Evolutionary conservation across 1,139 yeast genomes (phyloP), one percentile per base, ranked within the genome.

Genomic region (Kodamaea fungicola): DNA sequence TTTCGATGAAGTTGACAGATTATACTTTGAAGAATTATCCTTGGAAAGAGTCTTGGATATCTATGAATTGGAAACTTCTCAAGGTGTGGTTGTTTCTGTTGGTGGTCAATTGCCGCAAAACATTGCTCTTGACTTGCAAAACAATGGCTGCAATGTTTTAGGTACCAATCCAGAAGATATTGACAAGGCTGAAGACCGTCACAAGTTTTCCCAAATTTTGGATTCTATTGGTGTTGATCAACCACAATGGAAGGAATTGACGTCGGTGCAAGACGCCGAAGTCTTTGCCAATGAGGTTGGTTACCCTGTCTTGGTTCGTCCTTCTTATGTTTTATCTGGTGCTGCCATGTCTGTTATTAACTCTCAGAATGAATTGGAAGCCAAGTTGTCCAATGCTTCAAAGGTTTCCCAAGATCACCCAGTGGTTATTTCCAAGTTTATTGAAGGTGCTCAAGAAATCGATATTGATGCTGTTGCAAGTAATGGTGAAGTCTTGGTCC

Each of bases 61-160:
- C 52, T 92, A 92, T 62, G 98, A 92, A 65, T 72, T 90, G 52
- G 98, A 92, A 67, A 69, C 77, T 43, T 79, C 97, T 30, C 74
- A 78, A 50, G 97, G 97, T 49, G 95, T 90, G 46, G 94, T 92
- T 50, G 95, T 92, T 41, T 84, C 96, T 43, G 95, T 92, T 53
- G 98, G 98, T 62, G 98, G 98, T 51, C 98, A 92, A 73, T 74
- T 89, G 49, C 96, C 98, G 32, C 96, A 92, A 69, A 92, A 92
- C 70, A 92, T 92, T 64, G 98, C 98, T 7, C 74, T 92, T 49
- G 69, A 76, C 41, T 74, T 92, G 51, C 95, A 87, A 68, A 73
- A 85, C 41, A 75, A 84, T 49, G 92, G 92, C 42, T 95, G 95
- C 54, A 83, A 83, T 44, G 87, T 92, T 33, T 74, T 92, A 48